phyloP scores from a whole-genome alignment of 495 filamentous ascomycete genomes.

The Penicillium chermesinum region DNA sequence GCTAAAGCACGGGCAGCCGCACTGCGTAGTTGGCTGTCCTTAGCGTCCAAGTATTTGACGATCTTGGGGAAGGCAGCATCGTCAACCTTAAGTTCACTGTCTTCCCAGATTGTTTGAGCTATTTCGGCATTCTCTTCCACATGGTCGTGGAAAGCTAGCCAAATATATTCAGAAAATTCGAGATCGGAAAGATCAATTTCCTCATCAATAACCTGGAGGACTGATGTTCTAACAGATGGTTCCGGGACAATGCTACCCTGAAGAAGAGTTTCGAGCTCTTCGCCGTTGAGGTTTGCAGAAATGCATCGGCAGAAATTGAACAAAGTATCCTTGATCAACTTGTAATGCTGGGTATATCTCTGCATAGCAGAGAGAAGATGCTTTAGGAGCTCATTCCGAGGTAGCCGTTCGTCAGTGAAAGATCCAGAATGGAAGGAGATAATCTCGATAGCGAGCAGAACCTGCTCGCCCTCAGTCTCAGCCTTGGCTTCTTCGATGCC shows the following conservation, averaged over 20 bases:
- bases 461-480: conserved; percentile 78
- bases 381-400: conserved; percentile 65
- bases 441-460: conserved; percentile 87
- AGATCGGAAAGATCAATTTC: conserved; percentile 87
- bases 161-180: conserved; percentile 82
- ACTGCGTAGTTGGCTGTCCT: conserved; percentile 72
- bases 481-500: conserved; percentile 62
- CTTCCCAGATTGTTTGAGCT: conserved; percentile 87
- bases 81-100: conserved; percentile 74
- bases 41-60: conserved; percentile 71
- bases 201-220: conserved; percentile 83
- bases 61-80: conserved; percentile 57
- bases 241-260: conserved; percentile 73
- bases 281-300: conserved; percentile 62
- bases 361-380: conserved; percentile 78
- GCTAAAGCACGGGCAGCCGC: conserved; percentile 81
- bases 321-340: conserved; percentile 86
- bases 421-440: conserved; percentile 78
- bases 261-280: conserved; percentile 67
- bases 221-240: conserved; percentile 72
- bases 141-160: conserved; percentile 88
- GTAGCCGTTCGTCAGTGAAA: conserved; percentile 65
- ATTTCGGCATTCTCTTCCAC: conserved; percentile 82
- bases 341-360: conserved; percentile 86
- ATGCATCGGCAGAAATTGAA: conserved; percentile 76